Percentiles rank a stretch among this genome's conserved stretches.
These are phyloP conservation scores for Eutypa lata DNA, from an alignment of 2,329 filamentous ascomycete genomes.

Conservation along the genomic window DNA sequence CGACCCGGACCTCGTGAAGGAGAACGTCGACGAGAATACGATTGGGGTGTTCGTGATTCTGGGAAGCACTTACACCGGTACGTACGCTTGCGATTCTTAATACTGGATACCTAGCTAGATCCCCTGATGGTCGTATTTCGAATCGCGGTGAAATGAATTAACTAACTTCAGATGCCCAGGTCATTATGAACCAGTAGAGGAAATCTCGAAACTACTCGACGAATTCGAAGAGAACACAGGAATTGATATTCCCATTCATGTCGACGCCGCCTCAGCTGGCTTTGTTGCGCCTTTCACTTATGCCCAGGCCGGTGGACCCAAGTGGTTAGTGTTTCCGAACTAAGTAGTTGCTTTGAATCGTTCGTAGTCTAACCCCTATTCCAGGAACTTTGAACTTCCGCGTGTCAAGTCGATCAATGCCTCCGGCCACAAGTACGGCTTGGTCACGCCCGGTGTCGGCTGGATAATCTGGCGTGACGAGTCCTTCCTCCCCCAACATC, in stretches of 20 bases:
- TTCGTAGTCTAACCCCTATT: slow-evolving; percentile 2
- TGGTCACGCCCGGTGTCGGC: slow-evolving; percentile 63
- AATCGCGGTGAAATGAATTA: not conserved
- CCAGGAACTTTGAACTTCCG: slow-evolving; percentile 56
- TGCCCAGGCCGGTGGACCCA: slow-evolving; percentile 50
- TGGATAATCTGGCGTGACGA: slow-evolving; percentile 71
- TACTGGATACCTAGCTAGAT: too few species aligned
- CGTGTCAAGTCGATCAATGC: slow-evolving; percentile 65
- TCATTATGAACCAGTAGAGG: slow-evolving; percentile 69
- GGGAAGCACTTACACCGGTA: slow-evolving; percentile 66
- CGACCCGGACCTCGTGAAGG: slow-evolving; percentile 59
- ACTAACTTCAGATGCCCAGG: slow-evolving; percentile 24
- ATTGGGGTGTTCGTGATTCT: slow-evolving; percentile 74
- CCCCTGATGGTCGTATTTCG: too few species aligned
- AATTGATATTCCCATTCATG: slow-evolving; percentile 64
- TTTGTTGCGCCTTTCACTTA: slow-evolving; percentile 62
- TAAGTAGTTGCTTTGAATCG: too few species aligned
- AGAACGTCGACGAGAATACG: slow-evolving; percentile 72
- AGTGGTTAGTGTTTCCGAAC: slow-evolving; percentile 48
- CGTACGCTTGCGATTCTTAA: not conserved
- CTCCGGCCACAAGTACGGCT: slow-evolving; percentile 56
- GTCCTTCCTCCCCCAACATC: slow-evolving; percentile 60
- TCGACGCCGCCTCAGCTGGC: slow-evolving; percentile 59
- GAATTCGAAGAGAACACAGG: slow-evolving; percentile 60
- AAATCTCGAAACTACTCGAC: slow-evolving; percentile 63